These are phyloP conservation scores for Trametes pubescens DNA, from an alignment of 1,284 basidiomycete genomes.

Conservation along the genomic window DNA sequence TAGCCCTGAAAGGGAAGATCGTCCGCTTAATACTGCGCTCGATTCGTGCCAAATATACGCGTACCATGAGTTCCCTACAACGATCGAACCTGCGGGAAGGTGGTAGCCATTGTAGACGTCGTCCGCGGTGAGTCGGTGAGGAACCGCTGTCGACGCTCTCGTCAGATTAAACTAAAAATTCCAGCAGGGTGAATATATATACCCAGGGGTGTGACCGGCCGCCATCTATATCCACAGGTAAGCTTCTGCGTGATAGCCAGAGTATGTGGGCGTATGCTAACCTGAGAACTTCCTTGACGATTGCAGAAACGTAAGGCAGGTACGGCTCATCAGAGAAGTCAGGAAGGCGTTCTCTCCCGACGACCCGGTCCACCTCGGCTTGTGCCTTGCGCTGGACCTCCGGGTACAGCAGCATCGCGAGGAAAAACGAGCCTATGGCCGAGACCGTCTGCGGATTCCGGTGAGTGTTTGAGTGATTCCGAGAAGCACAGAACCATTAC, in stretches of 20 bases:
- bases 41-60: conserved; percentile 9
- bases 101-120: conserved; percentile 46
- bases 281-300: conserved; percentile 53
- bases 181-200: conserved; percentile 4
- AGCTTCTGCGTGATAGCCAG: conserved; percentile 11
- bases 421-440: conserved; percentile 43
- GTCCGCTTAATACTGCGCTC: conserved; percentile 18
- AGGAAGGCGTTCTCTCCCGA: conserved; percentile 50
- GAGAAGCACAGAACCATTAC: conserved; percentile 17
- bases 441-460: conserved; percentile 34
- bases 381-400: conserved; percentile 50
- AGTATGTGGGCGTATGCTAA: conserved; percentile 32
- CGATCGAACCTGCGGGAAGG: conserved; percentile 47
- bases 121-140: conserved; percentile 44
- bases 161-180: background rate
- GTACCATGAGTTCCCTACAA: conserved; percentile 43
- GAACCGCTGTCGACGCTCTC: conserved; percentile 36
- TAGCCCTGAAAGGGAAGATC: conserved; percentile 42
- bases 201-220: conserved; percentile 39
- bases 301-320: conserved; percentile 51
- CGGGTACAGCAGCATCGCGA: conserved; percentile 49
- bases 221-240: conserved; percentile 30
- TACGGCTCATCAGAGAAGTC: conserved; percentile 47
- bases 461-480: conserved; percentile 11
- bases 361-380: conserved; percentile 50